Evolutionary conservation across 78 protist species (phyloP), one percentile per base, ranked within the genome.

Genomic region (Chrysochromulina tobinii): DNA sequence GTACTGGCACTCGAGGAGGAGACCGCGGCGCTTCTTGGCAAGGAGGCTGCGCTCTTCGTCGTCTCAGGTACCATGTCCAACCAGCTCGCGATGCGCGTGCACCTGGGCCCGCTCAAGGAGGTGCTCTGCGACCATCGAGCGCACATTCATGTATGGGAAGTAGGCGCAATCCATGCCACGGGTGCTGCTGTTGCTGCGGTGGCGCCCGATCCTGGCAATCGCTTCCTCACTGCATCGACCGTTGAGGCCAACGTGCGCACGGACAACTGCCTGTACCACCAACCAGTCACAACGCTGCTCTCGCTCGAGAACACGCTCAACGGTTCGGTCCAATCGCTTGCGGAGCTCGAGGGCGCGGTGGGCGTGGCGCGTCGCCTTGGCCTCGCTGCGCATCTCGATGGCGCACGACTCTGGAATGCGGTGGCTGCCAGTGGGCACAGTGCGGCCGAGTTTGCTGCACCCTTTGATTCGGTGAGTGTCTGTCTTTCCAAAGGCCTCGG

Each of bases 401-500:
- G 92, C 58, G 92, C 88, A 12, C 92, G 92, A 11, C 5, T 81
- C 66, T 81, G 84, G 59, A 90, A 77, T 18, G 92, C 92, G 25
- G 27, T 25, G 8, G 48, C 81, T 17, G 90, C 90, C n/a, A 25
- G 8, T 23, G 61, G 73, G 23, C n/a, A 6, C 27, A 5, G 14
- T 1, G 55, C 51, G 38, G 90, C 61, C 8, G 61, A 51, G 38
- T 9, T 66, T 18, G 50, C 61, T 54, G n/a, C 14, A 51, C 51
- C 2, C 6, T 17, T 48, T 50, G 87, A 89, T 72, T 75, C 84
- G 59, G 87, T 59, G n/a, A 57, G 84, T 17, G 58, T 94, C 18
- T 96, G 97, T 93, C 72, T 96, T 50, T 81, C 92, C 64, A 96
- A 96, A 75, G 96, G 93, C 8, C 92, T 96, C 9, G 96, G 96